phyloP scores from a whole-genome alignment of 148 eudicot species.

The Amaranthus hypochondriacus region DNA sequence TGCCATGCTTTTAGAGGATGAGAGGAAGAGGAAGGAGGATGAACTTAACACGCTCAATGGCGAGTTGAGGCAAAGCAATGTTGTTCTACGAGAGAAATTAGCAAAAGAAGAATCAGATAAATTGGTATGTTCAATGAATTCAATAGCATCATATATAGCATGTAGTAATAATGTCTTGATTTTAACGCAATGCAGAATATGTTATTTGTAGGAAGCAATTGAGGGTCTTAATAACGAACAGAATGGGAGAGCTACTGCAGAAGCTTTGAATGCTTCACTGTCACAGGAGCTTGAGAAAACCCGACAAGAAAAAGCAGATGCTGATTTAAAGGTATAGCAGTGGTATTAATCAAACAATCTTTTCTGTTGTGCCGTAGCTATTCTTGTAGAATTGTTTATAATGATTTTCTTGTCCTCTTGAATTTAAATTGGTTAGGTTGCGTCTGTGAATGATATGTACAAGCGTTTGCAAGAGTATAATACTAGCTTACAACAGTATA shows the following conservation, averaged over 20 bases:
- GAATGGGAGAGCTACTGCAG: constrained; percentile 50
- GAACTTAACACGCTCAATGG: constrained; percentile 37
- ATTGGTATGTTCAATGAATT: constrained; percentile 34
- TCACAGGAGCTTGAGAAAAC: constrained; percentile 50
- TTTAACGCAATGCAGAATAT: background rate
- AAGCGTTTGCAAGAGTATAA: constrained; percentile 69
- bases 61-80: constrained; percentile 31
- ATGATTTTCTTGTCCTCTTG: background rate
- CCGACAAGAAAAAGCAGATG: constrained; percentile 43
- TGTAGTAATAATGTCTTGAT: background rate
- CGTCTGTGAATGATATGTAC: constrained; percentile 52
- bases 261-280: constrained; percentile 39
- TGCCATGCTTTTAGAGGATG: constrained; percentile 31
- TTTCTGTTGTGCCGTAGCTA: background rate
- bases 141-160: background rate
- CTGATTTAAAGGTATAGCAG: constrained; percentile 49
- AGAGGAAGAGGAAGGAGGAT: constrained; percentile 48
- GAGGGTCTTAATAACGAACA: constrained; percentile 42
- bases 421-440: constrained; percentile 34
- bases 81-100: constrained; percentile 38
- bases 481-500: constrained; percentile 68
- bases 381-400: background rate
- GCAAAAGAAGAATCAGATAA: constrained; percentile 52
- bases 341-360: background rate
- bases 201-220: constrained; percentile 41